These are phyloP conservation scores for Melampsora abietis-canadensis DNA, from an alignment of 1,284 basidiomycete genomes.

Conservation along the genomic window DNA sequence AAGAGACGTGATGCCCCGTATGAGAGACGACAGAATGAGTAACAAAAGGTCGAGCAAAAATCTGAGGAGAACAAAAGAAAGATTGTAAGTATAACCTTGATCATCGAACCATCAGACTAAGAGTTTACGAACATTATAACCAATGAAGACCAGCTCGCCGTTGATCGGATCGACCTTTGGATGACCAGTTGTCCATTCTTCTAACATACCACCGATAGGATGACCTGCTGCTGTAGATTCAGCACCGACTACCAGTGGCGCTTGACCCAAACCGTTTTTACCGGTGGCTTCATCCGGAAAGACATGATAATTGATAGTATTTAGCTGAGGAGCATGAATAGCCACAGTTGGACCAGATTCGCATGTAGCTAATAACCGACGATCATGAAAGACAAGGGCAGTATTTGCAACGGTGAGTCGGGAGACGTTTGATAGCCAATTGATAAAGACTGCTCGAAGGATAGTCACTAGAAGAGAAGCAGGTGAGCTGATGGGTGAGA, in stretches of 20 bases:
- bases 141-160: constrained; percentile 54
- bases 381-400: constrained; percentile 55
- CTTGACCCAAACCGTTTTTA: constrained; percentile 30
- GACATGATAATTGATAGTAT: constrained; percentile 56
- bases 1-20: constrained; percentile 42
- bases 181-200: constrained; percentile 59
- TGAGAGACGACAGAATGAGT: constrained; percentile 28
- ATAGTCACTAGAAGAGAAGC: constrained; percentile 54
- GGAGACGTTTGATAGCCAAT: constrained; percentile 51
- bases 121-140: too few species aligned
- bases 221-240: constrained; percentile 41
- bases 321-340: constrained; percentile 56
- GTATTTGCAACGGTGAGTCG: constrained; percentile 58
- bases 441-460: constrained; percentile 53
- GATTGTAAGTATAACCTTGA: too few species aligned
- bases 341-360: constrained; percentile 57
- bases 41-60: constrained; percentile 55
- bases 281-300: constrained; percentile 48
- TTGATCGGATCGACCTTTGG: constrained; percentile 57
- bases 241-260: background rate
- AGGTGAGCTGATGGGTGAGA: constrained; percentile 55
- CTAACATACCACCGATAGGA: constrained; percentile 50
- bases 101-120: too few species aligned
- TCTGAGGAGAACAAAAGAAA: constrained; percentile 53
- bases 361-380: constrained; percentile 57